These are phyloP conservation scores for Petunia axillaris DNA, from an alignment of 257 asterid genomes.

Conservation along the genomic window DNA sequence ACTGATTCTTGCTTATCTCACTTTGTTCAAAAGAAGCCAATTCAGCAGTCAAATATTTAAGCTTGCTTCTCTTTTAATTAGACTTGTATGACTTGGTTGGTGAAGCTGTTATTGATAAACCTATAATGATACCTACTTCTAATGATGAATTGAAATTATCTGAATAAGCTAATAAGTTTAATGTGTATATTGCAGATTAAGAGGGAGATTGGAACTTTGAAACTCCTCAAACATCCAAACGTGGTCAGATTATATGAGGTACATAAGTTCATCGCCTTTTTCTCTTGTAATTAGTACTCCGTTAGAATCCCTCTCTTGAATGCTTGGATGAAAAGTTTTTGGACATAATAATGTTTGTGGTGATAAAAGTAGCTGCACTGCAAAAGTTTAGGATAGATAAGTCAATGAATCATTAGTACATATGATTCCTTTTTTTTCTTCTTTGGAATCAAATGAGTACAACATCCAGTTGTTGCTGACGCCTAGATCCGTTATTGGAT, in stretches of 20 bases:
- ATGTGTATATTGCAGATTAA: constrained; percentile 61
- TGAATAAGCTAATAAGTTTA: constrained; percentile 1
- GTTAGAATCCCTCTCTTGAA: no score
- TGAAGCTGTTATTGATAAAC: constrained; percentile 1
- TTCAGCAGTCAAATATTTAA: background rate
- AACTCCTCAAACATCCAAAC: constrained; percentile 92
- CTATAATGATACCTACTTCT: background rate
- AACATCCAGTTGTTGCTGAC: no score
- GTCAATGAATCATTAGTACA: no score
- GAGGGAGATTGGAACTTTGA: constrained; percentile 93
- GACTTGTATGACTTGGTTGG: background rate
- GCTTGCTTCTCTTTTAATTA: background rate
- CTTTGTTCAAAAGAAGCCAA: background rate
- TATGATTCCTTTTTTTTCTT: no score
- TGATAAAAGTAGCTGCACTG: no score
- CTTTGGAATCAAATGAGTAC: no score
- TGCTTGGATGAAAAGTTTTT: no score
- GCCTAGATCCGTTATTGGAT: no score
- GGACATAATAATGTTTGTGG: no score
- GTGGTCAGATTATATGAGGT: constrained; percentile 93
- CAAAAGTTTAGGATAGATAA: no score
- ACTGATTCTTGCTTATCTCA: no score
- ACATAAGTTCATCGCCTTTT: background rate
- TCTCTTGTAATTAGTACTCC: background rate
- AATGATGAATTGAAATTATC: background rate